These are phyloP conservation scores for Termitomyces sp. DNA, from an alignment of 768 basidiomycete species.

Conservation along the genomic window DNA sequence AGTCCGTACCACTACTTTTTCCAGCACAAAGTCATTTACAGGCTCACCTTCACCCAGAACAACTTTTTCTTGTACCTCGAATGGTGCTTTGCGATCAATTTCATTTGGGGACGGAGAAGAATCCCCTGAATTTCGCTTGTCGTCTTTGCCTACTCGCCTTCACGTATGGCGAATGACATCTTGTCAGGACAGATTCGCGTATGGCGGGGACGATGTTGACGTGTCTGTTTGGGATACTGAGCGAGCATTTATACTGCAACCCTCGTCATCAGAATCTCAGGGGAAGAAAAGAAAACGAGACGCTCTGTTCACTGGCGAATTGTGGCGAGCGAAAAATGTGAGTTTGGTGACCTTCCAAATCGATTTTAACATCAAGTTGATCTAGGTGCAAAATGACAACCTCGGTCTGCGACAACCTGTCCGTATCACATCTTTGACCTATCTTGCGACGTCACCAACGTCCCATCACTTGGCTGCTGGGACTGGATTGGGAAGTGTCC, in stretches of 20 bases:
- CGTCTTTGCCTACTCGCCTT: conserved; percentile 63
- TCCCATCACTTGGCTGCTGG: conserved; percentile 59
- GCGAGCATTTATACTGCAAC: conserved; percentile 34
- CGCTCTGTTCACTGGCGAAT: conserved; percentile 60
- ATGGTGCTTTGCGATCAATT: conserved; percentile 61
- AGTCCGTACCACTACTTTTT: conserved; percentile 30
- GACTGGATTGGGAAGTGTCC: conserved; percentile 66
- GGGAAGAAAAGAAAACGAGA: conserved; percentile 59
- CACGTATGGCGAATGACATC: conserved; percentile 57
- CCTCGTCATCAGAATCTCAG: conserved; percentile 14
- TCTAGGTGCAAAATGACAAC: conserved; percentile 64
- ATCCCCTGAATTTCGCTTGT: conserved; percentile 19
- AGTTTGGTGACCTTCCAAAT: conserved; percentile 6
- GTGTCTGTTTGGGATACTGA: conserved; percentile 77
- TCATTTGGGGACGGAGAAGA: conserved; percentile 20
- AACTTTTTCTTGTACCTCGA: conserved; percentile 67
- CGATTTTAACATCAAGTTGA: not conserved
- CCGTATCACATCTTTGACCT: conserved; percentile 64
- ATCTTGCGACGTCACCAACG: conserved; percentile 35
- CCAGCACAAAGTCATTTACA: not conserved
- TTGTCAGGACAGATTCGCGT: conserved; percentile 55
- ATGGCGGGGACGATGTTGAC: conserved; percentile 85
- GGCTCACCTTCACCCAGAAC: conserved; percentile 25
- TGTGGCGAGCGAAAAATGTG: conserved; percentile 85
- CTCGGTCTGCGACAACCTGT: conserved; percentile 76